Base-by-base conservation (phyloP, 2,329 filamentous ascomycete genomes). In the Neopestalotiopsis clavispora region DNA sequence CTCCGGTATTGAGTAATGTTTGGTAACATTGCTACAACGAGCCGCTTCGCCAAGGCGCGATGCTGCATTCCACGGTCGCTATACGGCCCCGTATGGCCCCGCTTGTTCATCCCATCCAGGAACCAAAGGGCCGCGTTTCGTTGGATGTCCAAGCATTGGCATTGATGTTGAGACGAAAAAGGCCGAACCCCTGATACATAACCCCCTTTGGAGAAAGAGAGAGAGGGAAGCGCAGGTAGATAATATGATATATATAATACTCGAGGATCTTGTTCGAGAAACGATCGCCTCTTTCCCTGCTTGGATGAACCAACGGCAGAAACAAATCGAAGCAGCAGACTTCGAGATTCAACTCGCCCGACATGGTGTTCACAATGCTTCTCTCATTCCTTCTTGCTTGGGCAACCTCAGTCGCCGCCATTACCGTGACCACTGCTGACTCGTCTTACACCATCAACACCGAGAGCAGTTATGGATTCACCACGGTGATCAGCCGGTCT, bases 361-460 rank as follows among this genome's bases (percentile, higher is more conserved):
- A 67, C 52, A 74, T 74, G 71, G 66, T 64, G 64, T 70, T 67
- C 58, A 63, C 68, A 28, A 69, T 67, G 42, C 40, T 68, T 42
- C 60, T 71, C 57, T 67, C 71, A 58, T 68, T 68, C 60, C 71
- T 77, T 68, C 68, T 73, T 32, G 71, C 74, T 12, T 76, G 72
- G 66, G 69, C 71, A 59, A 71, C 70, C 52, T 69, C 74, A 23
- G 74, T 71, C 23, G 58, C 72, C 9, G 74, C 70, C 63, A 78
- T 78, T 62, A 74, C 72, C 2, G 76, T 78, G 56, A 75, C 71
- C 7, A 69, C 70, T 30, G 68, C 71, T 4, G 68, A 63, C 40
- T 49, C 65, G n/a, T 73, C 75, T 17, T 76, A 76, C 68, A 73
- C 72, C 17, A 66, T 78, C 32, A 71, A 77, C 61, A 75, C 75